Base-by-base conservation (phyloP, 352 stramenopile species). In the Pythium brachiatum region DNA sequence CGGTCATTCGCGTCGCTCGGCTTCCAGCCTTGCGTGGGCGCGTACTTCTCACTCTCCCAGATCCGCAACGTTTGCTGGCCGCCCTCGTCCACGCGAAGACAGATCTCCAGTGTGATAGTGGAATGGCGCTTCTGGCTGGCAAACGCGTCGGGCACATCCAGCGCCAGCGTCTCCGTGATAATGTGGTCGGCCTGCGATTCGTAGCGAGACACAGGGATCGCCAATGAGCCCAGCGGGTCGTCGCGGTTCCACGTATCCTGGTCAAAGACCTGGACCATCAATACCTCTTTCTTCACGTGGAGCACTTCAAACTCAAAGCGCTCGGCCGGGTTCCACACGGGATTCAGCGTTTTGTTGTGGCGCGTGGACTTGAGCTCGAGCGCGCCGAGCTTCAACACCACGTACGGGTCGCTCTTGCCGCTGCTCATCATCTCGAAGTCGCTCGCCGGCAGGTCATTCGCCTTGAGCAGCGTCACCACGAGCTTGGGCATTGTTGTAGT, bases 321-420 rank as follows among this genome's bases (percentile, higher is more conserved):
- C 68, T 93, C 80, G 9, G 79, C 71, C 12, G 83, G 83, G n/a
- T 83, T 72, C 84, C 84, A 93, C 53, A 81, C 80, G 5, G 84
- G 84, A 38, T 91, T 75, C 21, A 93, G 67, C 34, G 53, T 57
- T 23, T 72, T 73, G 51, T 64, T 74, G 57, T 83, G 75, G 38
- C 69, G 80, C 16, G 80, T 79, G 44, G 75, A 88, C 57, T 78
- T 72, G 52, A 85, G 59, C 29, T 68, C 68, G 58, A 87, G 70
- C 34, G 76, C 68, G 21, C 77, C 76, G 26, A 93, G 46, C 58
- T 81, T 62, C 48, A 93, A 66, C 7, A 70, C 73, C 34, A 93
- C 84, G 66, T 88, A 93, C 57, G 84, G 84, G 60, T 93, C 84
- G 65, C 80, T 90, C 18, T 74, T 78, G 59, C 67, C 79, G 34